Evolutionary conservation across 345 rosid species (phyloP).

Genomic region (Dipteronia dyeriana): DNA sequence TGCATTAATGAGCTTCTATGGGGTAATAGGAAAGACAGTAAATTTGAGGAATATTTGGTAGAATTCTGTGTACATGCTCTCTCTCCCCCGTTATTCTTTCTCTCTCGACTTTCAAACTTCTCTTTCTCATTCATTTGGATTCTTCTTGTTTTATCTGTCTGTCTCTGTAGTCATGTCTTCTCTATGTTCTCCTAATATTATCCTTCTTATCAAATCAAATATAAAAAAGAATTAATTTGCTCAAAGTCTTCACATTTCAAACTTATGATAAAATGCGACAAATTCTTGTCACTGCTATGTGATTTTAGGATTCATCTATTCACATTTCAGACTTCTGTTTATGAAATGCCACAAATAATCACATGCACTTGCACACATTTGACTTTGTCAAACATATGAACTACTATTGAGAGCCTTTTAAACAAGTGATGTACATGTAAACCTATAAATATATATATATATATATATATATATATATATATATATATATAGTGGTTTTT

Average conservation of each 20-base stretch:
- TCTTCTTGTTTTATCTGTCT: not conserved
- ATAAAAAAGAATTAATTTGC: not conserved
- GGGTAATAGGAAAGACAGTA: not conserved
- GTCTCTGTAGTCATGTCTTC: not conserved
- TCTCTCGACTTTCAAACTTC: not conserved
- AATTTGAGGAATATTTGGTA: not conserved
- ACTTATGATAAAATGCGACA: not conserved
- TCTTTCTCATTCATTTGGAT: not conserved
- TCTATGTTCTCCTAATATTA: not conserved
- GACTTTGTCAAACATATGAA: not conserved
- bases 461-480: too few species aligned
- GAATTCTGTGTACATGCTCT: not conserved
- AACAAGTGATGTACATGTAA: not conserved
- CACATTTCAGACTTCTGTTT: not conserved
- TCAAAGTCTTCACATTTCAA: not conserved
- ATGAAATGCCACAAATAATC: not conserved
- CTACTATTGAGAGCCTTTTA: not conserved
- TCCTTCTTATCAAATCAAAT: not conserved
- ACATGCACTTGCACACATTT: not conserved
- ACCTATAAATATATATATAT: not conserved
- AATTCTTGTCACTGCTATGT: not conserved
- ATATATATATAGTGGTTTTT: too few species aligned
- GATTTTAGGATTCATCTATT: not conserved
- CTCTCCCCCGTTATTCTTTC: too few species aligned
- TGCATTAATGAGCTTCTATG: not conserved